Base-by-base conservation (phyloP, 148 eudicot genomes). In the Heliosperma pusillum region DNA sequence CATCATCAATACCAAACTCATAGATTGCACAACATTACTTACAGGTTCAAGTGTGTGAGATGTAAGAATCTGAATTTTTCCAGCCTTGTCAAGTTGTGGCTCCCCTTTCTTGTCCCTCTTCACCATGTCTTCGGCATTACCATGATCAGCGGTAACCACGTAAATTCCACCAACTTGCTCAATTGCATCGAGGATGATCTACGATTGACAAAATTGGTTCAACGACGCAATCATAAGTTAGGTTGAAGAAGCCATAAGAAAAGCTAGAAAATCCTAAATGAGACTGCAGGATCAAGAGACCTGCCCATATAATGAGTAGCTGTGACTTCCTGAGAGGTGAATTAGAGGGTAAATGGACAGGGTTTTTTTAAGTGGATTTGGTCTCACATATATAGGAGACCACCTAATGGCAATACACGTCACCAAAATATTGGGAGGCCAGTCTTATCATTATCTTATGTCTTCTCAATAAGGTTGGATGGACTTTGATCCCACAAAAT, bases 91-190 rank as follows among this genome's bases (percentile, higher is more conserved):
- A 55, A 90, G 83, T 22, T 62, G 84, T 66, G 98, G 97, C 55
- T 86, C 80, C 21, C 97, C 97, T 84, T 94, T 94, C 86, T 94
- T 94, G 88, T 87, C 82, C 73, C 98, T 90, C 88, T 94, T 94
- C 57, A 90, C 98, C 98, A 94, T 94, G 77, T 94, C 98, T 86
- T 94, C 98, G 17, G 98, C 98, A 73, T 94, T 94, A 58, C 98
- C 98, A 76, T 94, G 98, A 79, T 94, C 97, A 74, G 98, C 98
- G 2, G 97, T 91, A n/a, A 94, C 88, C 53, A 94, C 93, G 77
- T 86, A 94, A 63, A 91, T 88, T 64, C 97, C 98, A 68, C 98
- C 98, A 44, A 90, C 93, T 87, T 88, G 88, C 79, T 91, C 91
- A 16, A 94, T 80, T 15, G 98, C 97, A 74, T 91, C 97, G 66